phyloP scores from a whole-genome alignment of 441 rosid species.

The Gossypium schwendimanii region DNA sequence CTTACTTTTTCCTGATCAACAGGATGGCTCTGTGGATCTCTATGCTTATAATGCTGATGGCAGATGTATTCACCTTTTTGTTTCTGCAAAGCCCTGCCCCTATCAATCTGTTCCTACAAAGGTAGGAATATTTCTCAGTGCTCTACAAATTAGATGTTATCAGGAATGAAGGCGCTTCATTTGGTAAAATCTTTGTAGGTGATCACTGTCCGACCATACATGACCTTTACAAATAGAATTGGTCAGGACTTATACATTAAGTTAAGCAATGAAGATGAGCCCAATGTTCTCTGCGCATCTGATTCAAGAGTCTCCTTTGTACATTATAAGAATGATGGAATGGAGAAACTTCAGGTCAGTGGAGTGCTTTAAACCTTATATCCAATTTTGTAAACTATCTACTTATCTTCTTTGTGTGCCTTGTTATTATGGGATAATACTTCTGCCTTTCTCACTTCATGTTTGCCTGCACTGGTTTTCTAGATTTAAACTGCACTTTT shows the following conservation, averaged over 20 bases:
- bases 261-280: conserved; percentile 69
- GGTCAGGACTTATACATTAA: conserved; percentile 75
- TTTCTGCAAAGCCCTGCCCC: conserved; percentile 78
- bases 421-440: neutral
- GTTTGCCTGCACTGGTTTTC: neutral
- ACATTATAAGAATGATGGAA: conserved; percentile 44
- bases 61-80: conserved; percentile 71
- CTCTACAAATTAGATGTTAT: conserved; percentile 8
- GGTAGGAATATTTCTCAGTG: conserved; percentile 35
- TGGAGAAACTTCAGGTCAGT: conserved; percentile 83
- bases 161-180: conserved; percentile 6
- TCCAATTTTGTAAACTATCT: conserved; percentile 1
- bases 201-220: conserved; percentile 85
- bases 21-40: conserved; percentile 97
- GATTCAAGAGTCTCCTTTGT: conserved; percentile 80
- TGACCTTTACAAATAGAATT: conserved; percentile 90
- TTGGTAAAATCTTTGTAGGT: conserved; percentile 40
- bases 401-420: neutral
- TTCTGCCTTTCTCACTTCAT: neutral
- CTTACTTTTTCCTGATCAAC: conserved; percentile 18
- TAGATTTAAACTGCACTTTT: neutral
- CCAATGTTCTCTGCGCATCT: conserved; percentile 67
- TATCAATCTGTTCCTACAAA: conserved; percentile 88
- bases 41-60: conserved; percentile 70
- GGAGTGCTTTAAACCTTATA: conserved; percentile 12